These are phyloP conservation scores for Eucalyptus pumila DNA, from an alignment of 345 rosid species.

Conservation along the genomic window DNA sequence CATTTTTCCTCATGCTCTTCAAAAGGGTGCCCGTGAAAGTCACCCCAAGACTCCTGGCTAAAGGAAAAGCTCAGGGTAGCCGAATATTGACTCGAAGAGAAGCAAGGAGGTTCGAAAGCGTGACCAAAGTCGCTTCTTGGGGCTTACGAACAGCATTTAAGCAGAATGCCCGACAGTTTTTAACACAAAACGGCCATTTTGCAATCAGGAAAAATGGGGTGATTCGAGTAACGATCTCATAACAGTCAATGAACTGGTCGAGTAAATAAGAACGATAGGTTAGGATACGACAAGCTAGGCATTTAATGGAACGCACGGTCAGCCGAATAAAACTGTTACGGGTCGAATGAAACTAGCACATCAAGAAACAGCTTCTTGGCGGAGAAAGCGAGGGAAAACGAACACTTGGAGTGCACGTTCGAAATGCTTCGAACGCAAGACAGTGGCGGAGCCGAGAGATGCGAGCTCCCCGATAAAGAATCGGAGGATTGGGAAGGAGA, in stretches of 20 bases:
- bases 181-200: background rate
- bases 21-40: background rate
- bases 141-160: slow-evolving; percentile 3
- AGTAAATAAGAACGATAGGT: background rate
- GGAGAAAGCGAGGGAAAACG: background rate
- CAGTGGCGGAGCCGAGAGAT: background rate
- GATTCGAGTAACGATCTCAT: background rate
- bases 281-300: background rate
- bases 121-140: slow-evolving; percentile 11
- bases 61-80: background rate
- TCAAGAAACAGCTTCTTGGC: background rate
- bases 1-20: slow-evolving; percentile 33
- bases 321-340: background rate
- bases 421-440: background rate
- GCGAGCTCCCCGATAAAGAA: background rate
- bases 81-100: background rate
- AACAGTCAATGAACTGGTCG: background rate
- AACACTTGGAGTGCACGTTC: background rate
- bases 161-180: background rate
- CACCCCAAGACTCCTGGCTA: background rate
- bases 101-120: slow-evolving; percentile 6
- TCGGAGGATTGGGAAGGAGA: background rate
- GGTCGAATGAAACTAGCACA: background rate
- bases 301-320: background rate
- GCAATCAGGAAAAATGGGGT: background rate